Conservation (phyloP, 2,329 filamentous ascomycete genomes). For the Colletotrichum shisoi region DNA sequence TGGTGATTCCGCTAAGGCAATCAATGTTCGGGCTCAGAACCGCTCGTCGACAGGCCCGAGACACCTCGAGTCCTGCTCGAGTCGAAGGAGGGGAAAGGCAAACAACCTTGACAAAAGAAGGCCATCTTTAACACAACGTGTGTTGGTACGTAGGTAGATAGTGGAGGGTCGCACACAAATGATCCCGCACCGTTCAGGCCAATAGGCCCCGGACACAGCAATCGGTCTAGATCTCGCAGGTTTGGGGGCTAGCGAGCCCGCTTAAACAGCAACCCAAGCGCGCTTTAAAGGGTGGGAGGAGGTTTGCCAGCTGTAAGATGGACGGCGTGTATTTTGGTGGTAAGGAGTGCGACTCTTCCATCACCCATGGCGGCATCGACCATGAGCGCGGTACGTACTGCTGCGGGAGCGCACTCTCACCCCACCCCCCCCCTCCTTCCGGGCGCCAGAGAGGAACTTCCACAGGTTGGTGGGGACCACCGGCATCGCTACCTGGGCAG, state of each 20-base stretch:
- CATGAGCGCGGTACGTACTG: constrained; percentile 6
- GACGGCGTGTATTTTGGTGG: background rate
- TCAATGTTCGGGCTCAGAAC: background rate
- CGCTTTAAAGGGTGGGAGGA: constrained; percentile 9
- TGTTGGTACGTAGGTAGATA: background rate
- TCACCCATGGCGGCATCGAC: background rate
- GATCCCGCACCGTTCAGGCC: constrained; percentile 14
- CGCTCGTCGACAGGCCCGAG: background rate
- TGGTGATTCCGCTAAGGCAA: background rate
- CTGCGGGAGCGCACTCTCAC: background rate
- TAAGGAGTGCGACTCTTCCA: background rate
- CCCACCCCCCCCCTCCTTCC: background rate
- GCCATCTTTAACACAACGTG: background rate
- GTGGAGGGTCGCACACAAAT: constrained; percentile 22
- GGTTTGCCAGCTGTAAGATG: constrained; percentile 1
- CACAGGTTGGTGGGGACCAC: background rate
- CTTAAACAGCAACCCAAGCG: constrained; percentile 25
- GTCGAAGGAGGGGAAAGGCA: background rate
- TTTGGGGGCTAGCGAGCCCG: constrained; percentile 38
- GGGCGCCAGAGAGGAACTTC: background rate
- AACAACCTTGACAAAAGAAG: background rate
- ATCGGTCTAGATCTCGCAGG: constrained; percentile 18
- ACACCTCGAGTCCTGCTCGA: background rate
- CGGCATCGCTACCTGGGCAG: background rate
- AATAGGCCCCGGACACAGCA: background rate